A percentile compares a stretch with the other conserved stretches of the same genome.
phyloP scores from a whole-genome alignment of 305 asterid genomes.

The Nicotiana rustica region DNA sequence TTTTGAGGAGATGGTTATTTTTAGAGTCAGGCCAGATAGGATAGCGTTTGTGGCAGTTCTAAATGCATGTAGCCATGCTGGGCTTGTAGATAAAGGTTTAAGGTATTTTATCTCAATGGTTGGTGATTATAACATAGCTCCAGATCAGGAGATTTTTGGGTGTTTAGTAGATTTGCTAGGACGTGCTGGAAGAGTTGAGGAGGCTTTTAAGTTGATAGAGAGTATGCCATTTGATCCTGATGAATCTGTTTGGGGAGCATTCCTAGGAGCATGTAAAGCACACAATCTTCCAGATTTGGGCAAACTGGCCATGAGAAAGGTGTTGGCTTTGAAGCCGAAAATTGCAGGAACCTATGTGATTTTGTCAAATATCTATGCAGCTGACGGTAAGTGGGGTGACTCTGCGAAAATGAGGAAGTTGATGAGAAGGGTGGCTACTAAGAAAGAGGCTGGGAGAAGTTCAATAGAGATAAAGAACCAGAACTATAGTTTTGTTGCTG shows the following conservation, averaged over 20 bases:
- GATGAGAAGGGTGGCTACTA: conserved; percentile 66
- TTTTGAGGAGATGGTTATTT: conserved; percentile 69
- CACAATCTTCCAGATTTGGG: conserved; percentile 67
- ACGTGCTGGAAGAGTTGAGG: conserved; percentile 82
- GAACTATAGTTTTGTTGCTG: conserved; percentile 68
- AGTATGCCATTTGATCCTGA: conserved; percentile 81
- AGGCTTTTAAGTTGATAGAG: conserved; percentile 72
- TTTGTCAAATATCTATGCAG: conserved; percentile 73
- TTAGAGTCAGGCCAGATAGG: conserved; percentile 72
- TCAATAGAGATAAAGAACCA: conserved; percentile 72
- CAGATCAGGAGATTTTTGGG: conserved; percentile 78
- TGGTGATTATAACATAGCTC: conserved; percentile 51
- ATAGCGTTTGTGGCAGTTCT: conserved; percentile 81
- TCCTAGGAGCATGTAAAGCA: conserved; percentile 90
- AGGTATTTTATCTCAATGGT: conserved; percentile 64
- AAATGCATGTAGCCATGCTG: conserved; percentile 89
- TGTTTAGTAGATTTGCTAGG: conserved; percentile 86
- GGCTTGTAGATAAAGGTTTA: conserved; percentile 80
- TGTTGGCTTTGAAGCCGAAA: conserved; percentile 62
- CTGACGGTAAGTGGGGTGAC: conserved; percentile 83
- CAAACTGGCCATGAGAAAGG: conserved; percentile 53
- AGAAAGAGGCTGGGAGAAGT: conserved; percentile 86
- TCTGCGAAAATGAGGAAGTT: conserved; percentile 69
- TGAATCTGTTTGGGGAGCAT: conserved; percentile 86
- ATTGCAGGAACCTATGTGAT: conserved; percentile 69